Conservation (phyloP, 257 asterid genomes). For the Coffea canephora region DNA sequence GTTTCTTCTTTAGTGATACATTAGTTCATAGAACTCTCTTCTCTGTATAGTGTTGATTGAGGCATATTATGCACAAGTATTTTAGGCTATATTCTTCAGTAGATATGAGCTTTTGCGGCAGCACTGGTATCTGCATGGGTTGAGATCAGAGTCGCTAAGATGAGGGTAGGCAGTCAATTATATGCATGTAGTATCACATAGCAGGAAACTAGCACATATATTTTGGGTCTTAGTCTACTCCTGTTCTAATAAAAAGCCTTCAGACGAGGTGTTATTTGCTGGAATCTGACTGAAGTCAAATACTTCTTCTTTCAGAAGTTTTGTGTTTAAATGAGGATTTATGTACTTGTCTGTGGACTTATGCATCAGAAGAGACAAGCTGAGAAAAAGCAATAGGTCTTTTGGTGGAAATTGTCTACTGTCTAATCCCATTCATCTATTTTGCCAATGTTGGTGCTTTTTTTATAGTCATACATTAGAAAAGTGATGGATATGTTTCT, state of each 20-base stretch:
- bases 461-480: background rate
- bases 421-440: background rate
- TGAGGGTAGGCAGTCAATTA: background rate
- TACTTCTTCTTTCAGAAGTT: too few species aligned
- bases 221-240: background rate
- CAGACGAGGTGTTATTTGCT: background rate
- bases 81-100: background rate
- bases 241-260: background rate
- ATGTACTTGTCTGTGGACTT: background rate
- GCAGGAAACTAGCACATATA: background rate
- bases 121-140: background rate
- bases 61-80: background rate
- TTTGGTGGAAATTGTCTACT: background rate
- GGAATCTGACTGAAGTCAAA: background rate
- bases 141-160: background rate
- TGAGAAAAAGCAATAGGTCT: background rate
- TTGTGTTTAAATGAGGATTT: background rate
- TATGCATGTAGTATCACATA: background rate
- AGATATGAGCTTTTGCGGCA: background rate
- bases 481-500: background rate
- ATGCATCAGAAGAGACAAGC: background rate
- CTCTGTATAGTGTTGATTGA: background rate
- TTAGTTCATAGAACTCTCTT: too few species aligned
- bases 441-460: background rate
- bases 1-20: too few species aligned